Percentiles rank a stretch among this genome's conserved stretches.
These are phyloP conservation scores for Acanthamoeba castellanii DNA, from an alignment of 208 protist species.

Conservation along the genomic window DNA sequence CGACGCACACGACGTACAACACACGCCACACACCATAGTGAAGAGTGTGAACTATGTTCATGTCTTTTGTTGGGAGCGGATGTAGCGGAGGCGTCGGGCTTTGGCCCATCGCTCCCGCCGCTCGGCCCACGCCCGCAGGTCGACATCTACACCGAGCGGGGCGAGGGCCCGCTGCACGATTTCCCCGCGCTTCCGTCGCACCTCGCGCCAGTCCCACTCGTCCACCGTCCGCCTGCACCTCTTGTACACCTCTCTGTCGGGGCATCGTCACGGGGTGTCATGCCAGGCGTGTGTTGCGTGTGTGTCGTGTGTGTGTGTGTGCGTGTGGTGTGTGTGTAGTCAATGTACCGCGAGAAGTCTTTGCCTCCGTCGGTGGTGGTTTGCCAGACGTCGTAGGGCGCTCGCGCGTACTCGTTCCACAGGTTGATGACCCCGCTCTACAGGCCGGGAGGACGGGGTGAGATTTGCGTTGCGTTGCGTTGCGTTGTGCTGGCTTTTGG, in stretches of 20 bases:
- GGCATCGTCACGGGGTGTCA: no score
- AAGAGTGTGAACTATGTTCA: no score
- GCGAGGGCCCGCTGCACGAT: background rate
- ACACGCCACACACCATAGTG: no score
- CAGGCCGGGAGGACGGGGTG: no score
- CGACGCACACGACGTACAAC: no score
- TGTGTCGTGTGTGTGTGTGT: background rate
- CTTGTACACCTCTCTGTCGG: background rate
- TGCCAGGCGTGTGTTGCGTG: background rate
- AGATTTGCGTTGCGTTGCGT: no score
- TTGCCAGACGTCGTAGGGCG: conserved; percentile 12
- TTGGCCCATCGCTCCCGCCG: background rate
- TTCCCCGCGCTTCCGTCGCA: background rate
- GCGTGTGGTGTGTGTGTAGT: background rate
- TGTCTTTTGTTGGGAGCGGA: no score
- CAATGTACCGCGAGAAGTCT: background rate
- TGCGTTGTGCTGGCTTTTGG: no score
- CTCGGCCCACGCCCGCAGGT: background rate
- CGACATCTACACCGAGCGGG: background rate
- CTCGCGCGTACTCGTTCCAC: conserved; percentile 7
- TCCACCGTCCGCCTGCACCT: background rate
- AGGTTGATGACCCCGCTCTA: conserved; percentile 19
- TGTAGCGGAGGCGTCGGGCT: background rate
- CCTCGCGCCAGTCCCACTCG: background rate
- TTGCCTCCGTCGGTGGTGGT: background rate